Base-by-base conservation (phyloP, 2,329 filamentous ascomycete species). In the Penicillium sp. region DNA sequence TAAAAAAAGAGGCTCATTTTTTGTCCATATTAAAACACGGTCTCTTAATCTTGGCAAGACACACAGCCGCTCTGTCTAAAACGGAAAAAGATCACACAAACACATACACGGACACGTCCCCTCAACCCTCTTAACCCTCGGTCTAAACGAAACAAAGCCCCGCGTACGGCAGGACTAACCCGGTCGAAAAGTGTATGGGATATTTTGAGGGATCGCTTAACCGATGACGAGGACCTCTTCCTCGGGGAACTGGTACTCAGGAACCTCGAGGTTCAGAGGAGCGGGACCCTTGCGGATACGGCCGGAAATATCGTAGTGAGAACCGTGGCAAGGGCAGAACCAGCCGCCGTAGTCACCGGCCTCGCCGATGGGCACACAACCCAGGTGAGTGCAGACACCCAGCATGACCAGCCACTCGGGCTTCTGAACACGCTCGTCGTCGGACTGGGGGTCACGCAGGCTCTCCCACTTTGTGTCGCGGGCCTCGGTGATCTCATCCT, bases 271-370 rank as follows among this genome's bases (percentile, higher is more conserved):
- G 83, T 99, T 99, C 70, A 99, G 85, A 63, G 94, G 94, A 57
- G 94, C 94, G 60, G 94, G 94, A 63, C 94, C 94, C 84, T 90
- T 96, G 81, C 94, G 87, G 84, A 96, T 90, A 78, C 94, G 91
- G 75, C 94, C 94, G 61, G 92, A 97, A 76, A 99, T 97, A 76
- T 99, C 94, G 85, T 99, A 99, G 83, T 99, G 94, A 66, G 92
- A 96, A 77, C 94, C 94, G 85, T 99, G 94, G 89, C 94, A 99
- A 63, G 94, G 94, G 83, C 94, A 99, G 88, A 99, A 99, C 94
- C 94, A 99, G 73, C 94, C 94, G 74, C 94, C 94, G 70, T 81
- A 99, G 78, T 99, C 95, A 75, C 94, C 94, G 61, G 94, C 90
- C 82, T 99, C 94, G 70, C 95, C 94, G 69, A 99, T 99, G 72